A percentile compares a stretch with the other conserved stretches of the same genome.
Evolutionary conservation across 129 eudicot species (phyloP).

Genomic region (Pseudognaphalium luteoalbum): DNA sequence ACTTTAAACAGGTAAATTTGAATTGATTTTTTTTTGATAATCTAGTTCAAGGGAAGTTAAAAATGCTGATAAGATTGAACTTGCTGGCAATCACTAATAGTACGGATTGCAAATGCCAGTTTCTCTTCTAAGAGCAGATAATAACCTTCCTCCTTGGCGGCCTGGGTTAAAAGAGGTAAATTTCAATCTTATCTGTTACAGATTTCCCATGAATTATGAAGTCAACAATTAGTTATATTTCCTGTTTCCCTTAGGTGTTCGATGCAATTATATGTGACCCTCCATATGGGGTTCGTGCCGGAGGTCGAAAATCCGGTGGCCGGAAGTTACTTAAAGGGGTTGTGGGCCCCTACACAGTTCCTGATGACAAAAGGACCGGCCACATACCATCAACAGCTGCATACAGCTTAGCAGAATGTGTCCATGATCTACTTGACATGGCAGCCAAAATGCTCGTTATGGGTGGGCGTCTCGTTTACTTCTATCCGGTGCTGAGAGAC

Average conservation of each 20-base stretch:
- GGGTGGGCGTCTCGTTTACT: slow-evolving; percentile 92
- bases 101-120: slow-evolving; percentile 86
- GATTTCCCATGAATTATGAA: neutral
- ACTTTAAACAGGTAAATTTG: slow-evolving; percentile 78
- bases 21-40: neutral
- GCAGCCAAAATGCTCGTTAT: slow-evolving; percentile 89
- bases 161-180: slow-evolving; percentile 79
- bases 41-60: neutral
- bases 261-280: slow-evolving; percentile 98
- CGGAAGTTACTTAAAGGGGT: slow-evolving; percentile 82
- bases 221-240: neutral
- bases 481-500: slow-evolving; percentile 84
- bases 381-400: slow-evolving; percentile 97
- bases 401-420: slow-evolving; percentile 84
- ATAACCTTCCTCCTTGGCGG: slow-evolving; percentile 99
- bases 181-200: neutral
- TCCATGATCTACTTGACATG: slow-evolving; percentile 84
- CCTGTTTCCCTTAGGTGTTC: slow-evolving; percentile 43
- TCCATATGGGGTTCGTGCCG: slow-evolving; percentile 96
- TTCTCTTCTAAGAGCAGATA: slow-evolving; percentile 84
- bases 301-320: slow-evolving; percentile 98
- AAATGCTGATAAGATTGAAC: neutral
- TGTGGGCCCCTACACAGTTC: slow-evolving; percentile 79
- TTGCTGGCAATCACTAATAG: slow-evolving; percentile 37
- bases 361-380: slow-evolving; percentile 72